phyloP scores from a whole-genome alignment of 345 rosid species.

The Rhodamnia rubescens region DNA sequence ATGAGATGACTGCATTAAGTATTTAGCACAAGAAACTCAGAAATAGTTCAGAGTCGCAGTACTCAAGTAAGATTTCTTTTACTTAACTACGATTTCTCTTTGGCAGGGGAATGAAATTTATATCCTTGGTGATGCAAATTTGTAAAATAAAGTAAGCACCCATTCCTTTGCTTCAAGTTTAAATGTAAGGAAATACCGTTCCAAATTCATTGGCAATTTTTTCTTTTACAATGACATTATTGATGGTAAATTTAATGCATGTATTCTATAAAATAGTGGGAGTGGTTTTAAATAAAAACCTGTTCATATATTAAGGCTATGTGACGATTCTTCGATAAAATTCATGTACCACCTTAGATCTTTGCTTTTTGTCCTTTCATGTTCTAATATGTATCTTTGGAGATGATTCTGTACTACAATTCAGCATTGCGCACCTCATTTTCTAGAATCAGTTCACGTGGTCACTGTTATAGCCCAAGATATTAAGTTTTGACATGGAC shows the following conservation, averaged over 20 bases:
- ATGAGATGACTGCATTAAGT: background rate
- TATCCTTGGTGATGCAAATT: background rate
- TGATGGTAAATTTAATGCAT: background rate
- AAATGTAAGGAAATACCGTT: background rate
- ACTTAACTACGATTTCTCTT: background rate
- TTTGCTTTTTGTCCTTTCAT: background rate
- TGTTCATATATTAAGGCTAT: background rate
- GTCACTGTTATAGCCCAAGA: background rate
- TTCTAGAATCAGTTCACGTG: background rate
- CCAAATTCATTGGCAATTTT: background rate
- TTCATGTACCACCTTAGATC: background rate
- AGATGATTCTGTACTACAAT: too few relatives aligned
- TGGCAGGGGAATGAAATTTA: background rate
- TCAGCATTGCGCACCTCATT: background rate
- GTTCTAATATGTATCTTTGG: background rate
- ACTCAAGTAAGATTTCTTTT: background rate
- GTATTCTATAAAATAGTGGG: background rate
- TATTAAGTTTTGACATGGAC: background rate
- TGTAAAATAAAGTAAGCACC: background rate
- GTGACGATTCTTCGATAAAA: background rate
- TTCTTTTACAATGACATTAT: background rate
- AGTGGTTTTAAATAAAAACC: background rate
- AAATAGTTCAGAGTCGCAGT: background rate
- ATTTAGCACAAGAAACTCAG: background rate
- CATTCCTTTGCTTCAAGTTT: background rate